Conservation (phyloP, 2,329 filamentous ascomycete genomes). For the Hypoxylon sp. region DNA sequence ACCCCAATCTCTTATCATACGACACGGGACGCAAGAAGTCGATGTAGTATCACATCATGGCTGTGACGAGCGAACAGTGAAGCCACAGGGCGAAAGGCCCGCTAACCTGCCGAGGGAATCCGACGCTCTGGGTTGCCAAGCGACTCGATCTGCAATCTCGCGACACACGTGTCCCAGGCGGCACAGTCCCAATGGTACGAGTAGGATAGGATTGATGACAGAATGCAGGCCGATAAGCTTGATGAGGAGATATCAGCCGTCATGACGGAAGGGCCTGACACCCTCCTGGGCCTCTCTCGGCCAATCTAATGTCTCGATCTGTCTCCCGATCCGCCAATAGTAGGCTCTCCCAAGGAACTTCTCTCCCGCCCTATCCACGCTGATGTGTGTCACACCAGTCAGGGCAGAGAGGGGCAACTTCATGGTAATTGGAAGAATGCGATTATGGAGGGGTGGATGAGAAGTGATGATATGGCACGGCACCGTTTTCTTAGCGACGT, state of each 20-base stretch:
- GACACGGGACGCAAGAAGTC: conserved; percentile 28
- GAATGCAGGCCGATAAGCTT: conserved; percentile 42
- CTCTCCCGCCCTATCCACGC: conserved; percentile 30
- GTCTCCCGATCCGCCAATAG: conserved; percentile 42
- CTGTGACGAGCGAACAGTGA: conserved; percentile 23
- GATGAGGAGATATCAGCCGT: conserved; percentile 38
- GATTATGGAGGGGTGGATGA: conserved; percentile 24
- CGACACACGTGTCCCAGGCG: conserved; percentile 44
- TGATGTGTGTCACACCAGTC: conserved; percentile 41
- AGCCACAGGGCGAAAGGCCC: conserved; percentile 31
- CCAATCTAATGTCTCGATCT: conserved; percentile 39
- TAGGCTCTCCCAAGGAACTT: conserved; percentile 39
- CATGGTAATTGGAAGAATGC: conserved; percentile 35
- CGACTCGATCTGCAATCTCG: conserved; percentile 42
- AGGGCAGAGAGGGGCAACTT: conserved; percentile 41
- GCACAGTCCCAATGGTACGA: conserved; percentile 41
- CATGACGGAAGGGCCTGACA: conserved; percentile 34
- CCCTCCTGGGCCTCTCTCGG: conserved; percentile 24
- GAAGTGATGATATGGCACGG: conserved; percentile 37
- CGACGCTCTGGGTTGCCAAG: conserved; percentile 44
- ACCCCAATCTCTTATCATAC: conserved; percentile 42
- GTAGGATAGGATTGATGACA: conserved; percentile 22
- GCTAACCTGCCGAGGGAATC: conserved; percentile 42
- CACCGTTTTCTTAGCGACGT: conserved; percentile 31
- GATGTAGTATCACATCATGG: conserved; percentile 38